phyloP scores from a whole-genome alignment of 2,329 filamentous ascomycete genomes.

The Daldinia eschscholtzii region DNA sequence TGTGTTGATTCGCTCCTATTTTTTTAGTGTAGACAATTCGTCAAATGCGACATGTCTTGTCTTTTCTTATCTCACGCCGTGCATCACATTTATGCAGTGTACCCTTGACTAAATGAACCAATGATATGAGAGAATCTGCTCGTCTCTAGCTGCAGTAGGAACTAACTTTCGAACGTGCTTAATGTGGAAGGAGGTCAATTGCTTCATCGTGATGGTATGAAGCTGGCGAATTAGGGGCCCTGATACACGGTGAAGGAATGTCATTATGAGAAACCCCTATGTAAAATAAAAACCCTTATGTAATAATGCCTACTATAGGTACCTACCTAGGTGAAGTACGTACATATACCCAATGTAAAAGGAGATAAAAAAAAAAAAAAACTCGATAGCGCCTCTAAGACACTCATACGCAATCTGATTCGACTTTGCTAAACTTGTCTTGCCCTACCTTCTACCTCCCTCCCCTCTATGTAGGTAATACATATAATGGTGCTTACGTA shows the following conservation, averaged over 20 bases:
- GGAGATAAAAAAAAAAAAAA: not conserved
- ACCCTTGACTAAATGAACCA: constrained; percentile 23
- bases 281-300: not conserved
- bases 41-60: constrained; percentile 39
- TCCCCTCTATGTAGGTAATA: not conserved
- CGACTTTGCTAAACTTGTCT: constrained; percentile 26
- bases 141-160: constrained; percentile 22
- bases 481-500: constrained; percentile 21
- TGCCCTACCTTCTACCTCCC: constrained; percentile 9
- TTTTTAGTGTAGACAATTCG: constrained; percentile 23
- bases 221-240: not conserved
- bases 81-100: constrained; percentile 26
- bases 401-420: constrained; percentile 23
- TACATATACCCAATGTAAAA: no score
- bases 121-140: constrained; percentile 16
- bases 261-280: constrained; percentile 1
- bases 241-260: no score
- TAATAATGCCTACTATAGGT: no score
- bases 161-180: constrained; percentile 22
- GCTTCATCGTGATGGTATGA: constrained; percentile 23
- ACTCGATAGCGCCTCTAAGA: constrained; percentile 11
- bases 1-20: constrained; percentile 29
- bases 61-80: constrained; percentile 26
- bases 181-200: constrained; percentile 26
- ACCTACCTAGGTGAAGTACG: no score